These are phyloP conservation scores for Nothophoma quercina DNA, from an alignment of 2,329 filamentous ascomycete species.

Conservation along the genomic window DNA sequence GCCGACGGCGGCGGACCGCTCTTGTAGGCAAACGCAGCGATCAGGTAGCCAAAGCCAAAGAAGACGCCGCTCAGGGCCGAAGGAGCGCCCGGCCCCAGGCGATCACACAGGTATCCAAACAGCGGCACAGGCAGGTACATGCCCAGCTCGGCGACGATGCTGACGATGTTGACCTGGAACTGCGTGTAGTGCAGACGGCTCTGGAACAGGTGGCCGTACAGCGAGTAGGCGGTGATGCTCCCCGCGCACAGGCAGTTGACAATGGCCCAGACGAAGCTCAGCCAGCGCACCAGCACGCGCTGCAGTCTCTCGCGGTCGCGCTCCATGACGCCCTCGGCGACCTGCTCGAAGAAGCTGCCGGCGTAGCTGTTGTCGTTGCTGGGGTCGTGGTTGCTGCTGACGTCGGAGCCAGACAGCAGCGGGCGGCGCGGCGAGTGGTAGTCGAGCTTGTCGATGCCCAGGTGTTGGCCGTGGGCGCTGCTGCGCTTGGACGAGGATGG, in stretches of 20 bases:
- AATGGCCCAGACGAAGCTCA: slow-evolving; percentile 67
- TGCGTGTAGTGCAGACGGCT: slow-evolving; percentile 86
- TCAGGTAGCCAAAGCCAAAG: slow-evolving; percentile 81
- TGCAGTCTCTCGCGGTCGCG: slow-evolving; percentile 64
- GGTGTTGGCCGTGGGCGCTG: slow-evolving; percentile 37
- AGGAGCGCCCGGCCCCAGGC: slow-evolving; percentile 79
- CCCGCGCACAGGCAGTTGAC: slow-evolving; percentile 80
- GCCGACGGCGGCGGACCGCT: slow-evolving; percentile 62
- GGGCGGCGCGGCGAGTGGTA: slow-evolving; percentile 53
- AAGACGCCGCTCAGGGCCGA: slow-evolving; percentile 75
- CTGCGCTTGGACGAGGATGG: slow-evolving; percentile 42
- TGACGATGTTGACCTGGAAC: slow-evolving; percentile 88
- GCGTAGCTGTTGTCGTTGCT: slow-evolving; percentile 57
- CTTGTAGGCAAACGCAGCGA: slow-evolving; percentile 81
- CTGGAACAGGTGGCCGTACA: slow-evolving; percentile 92
- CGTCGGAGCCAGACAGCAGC: slow-evolving; percentile 48
- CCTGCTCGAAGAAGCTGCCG: slow-evolving; percentile 65
- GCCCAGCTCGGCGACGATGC: slow-evolving; percentile 84
- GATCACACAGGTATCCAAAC: slow-evolving; percentile 91
- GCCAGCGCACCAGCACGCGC: slow-evolving; percentile 60
- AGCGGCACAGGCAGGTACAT: slow-evolving; percentile 92
- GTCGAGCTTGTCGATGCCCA: slow-evolving; percentile 59
- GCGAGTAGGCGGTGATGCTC: slow-evolving; percentile 89
- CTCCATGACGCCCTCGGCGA: slow-evolving; percentile 67
- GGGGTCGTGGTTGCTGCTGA: slow-evolving; percentile 40